phyloP scores from a whole-genome alignment of 352 stramenopile genomes.

The Globisporangium nagaii region DNA sequence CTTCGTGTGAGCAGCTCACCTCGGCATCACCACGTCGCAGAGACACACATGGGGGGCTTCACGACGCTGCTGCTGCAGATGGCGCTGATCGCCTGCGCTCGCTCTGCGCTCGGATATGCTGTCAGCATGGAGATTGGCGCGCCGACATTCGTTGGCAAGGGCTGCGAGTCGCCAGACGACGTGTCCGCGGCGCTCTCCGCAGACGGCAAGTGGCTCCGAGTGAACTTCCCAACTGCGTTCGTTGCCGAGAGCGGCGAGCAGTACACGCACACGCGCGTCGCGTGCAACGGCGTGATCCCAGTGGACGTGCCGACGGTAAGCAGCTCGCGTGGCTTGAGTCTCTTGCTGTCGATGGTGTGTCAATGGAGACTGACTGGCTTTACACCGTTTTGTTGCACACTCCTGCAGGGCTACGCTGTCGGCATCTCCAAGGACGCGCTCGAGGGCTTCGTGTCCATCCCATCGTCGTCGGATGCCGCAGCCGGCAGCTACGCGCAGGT shows the following conservation, averaged over 20 bases:
- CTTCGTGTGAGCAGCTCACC: neutral
- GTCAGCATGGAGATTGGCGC: neutral
- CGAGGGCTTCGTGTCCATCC: constrained; percentile 14
- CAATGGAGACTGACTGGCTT: neutral
- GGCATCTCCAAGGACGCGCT: constrained; percentile 20
- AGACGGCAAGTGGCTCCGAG: neutral
- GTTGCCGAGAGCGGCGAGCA: neutral
- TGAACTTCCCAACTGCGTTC: constrained; percentile 6
- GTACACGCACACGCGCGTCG: neutral
- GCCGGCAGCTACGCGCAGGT: constrained; percentile 13
- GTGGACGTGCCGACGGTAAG: neutral
- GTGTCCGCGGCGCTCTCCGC: constrained; percentile 1
- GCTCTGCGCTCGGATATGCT: neutral
- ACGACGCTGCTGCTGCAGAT: neutral
- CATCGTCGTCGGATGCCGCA: neutral
- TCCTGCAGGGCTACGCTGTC: constrained; percentile 7
- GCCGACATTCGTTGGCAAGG: constrained; percentile 6
- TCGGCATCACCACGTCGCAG: too few species aligned
- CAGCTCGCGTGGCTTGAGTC: neutral
- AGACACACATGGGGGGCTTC: neutral
- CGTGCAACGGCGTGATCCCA: constrained; percentile 9
- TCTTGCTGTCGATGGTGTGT: too few species aligned
- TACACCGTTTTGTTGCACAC: neutral
- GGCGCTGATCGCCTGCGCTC: neutral
- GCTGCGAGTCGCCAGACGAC: neutral